Conservation (phyloP, 73 alveolate genomes). For the Stentor coeruleus region DNA sequence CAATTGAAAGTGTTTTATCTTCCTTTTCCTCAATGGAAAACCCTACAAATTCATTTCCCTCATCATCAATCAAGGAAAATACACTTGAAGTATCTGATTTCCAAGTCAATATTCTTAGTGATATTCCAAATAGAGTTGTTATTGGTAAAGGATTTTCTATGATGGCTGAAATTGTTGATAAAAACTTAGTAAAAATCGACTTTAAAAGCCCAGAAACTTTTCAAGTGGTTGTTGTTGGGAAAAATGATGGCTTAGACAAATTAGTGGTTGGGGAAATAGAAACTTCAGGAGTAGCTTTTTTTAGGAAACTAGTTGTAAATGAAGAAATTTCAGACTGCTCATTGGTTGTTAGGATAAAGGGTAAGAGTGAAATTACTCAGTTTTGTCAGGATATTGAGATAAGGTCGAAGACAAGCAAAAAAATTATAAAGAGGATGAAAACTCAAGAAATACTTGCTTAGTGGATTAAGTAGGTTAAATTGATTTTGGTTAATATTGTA, state of each 20-base stretch:
- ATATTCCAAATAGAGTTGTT: background rate
- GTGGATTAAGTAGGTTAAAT: no score
- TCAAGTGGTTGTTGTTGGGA: background rate
- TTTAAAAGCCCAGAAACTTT: no score
- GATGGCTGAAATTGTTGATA: slow-evolving; percentile 9
- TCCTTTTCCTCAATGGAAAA: no score
- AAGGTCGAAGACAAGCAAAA: no score
- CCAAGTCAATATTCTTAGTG: background rate
- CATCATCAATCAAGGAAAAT: background rate
- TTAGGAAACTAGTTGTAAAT: background rate
- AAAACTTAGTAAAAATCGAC: background rate
- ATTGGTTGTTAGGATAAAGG: background rate
- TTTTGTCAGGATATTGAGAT: no score
- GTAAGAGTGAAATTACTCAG: no score
- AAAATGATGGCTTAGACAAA: background rate
- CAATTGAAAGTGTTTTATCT: background rate
- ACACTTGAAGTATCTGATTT: background rate
- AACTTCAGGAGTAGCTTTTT: background rate
- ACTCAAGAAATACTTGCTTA: no score
- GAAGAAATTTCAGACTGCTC: background rate
- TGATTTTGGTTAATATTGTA: no score
- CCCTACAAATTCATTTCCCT: no score
- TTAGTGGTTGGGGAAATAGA: background rate
- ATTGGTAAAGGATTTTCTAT: background rate
- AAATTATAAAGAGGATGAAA: no score